These are phyloP conservation scores for Sporothrix sp. DNA, from an alignment of 2,329 filamentous ascomycete species.

Conservation along the genomic window DNA sequence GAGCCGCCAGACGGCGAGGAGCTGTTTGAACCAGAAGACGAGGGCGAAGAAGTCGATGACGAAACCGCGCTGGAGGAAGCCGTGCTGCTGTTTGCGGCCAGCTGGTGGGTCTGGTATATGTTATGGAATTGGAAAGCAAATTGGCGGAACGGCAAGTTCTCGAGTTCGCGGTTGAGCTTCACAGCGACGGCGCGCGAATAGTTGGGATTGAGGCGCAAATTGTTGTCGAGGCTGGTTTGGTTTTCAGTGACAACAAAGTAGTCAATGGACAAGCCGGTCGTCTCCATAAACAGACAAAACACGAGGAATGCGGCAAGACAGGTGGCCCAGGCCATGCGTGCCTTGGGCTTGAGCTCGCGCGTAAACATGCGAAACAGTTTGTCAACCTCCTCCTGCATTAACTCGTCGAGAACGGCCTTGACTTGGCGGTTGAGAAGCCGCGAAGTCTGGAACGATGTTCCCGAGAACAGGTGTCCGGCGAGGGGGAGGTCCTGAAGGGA, in stretches of 20 bases:
- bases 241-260: slow-evolving; percentile 42
- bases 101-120: slow-evolving; percentile 47
- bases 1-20: not conserved
- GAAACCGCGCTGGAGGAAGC: not conserved
- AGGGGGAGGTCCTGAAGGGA: slow-evolving; percentile 33
- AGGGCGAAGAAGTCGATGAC: slow-evolving; percentile 3
- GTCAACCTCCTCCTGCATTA: slow-evolving; percentile 42
- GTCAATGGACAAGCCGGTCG: slow-evolving; percentile 44
- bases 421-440: slow-evolving; percentile 47
- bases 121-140: slow-evolving; percentile 52
- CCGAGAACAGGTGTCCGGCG: slow-evolving; percentile 35
- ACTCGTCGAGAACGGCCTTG: slow-evolving; percentile 47
- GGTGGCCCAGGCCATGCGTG: slow-evolving; percentile 44
- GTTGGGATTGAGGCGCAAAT: slow-evolving; percentile 24
- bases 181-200: slow-evolving; percentile 33
- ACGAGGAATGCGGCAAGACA: slow-evolving; percentile 48
- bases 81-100: slow-evolving; percentile 31
- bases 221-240: slow-evolving; percentile 35
- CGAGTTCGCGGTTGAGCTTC: slow-evolving; percentile 39
- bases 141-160: slow-evolving; percentile 51
- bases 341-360: slow-evolving; percentile 44
- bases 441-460: slow-evolving; percentile 38
- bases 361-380: slow-evolving; percentile 43
- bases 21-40: not conserved
- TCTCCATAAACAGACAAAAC: slow-evolving; percentile 50